These are phyloP conservation scores for Aphanomyces cochlioides DNA, from an alignment of 352 stramenopile genomes.

Conservation along the genomic window DNA sequence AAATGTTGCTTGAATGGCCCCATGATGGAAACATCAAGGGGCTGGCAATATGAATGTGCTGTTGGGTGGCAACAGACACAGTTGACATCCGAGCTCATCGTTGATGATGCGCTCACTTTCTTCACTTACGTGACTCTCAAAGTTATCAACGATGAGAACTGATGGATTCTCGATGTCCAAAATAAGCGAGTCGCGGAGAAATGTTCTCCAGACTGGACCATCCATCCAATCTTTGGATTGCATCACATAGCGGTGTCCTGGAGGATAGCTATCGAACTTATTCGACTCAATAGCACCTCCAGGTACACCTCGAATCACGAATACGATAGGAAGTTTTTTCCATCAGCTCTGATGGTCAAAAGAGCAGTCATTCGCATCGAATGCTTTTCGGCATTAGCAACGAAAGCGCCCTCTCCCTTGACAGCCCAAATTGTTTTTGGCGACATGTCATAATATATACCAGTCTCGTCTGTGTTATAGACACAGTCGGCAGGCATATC, in stretches of 20 bases:
- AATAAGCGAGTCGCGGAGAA: no score
- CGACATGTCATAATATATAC: slow-evolving; percentile 29
- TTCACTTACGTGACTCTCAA: slow-evolving; percentile 2
- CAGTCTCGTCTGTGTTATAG: slow-evolving; percentile 32
- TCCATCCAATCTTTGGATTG: no score
- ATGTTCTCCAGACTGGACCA: no score
- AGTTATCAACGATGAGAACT: neutral
- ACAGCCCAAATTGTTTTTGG: slow-evolving; percentile 21
- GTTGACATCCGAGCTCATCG: slow-evolving; percentile 4
- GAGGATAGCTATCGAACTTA: no score
- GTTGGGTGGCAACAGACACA: neutral
- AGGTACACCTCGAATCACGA: slow-evolving; percentile 29
- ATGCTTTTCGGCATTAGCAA: slow-evolving; percentile 25
- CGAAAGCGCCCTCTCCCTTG: slow-evolving; percentile 16
- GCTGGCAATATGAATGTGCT: slow-evolving; percentile 4
- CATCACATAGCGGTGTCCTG: no score
- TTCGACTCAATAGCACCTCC: no score
- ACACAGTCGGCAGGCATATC: neutral
- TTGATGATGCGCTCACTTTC: neutral
- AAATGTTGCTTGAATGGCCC: slow-evolving; percentile 12
- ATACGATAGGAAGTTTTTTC: slow-evolving; percentile 33
- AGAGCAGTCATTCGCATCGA: slow-evolving; percentile 29
- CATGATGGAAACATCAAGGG: slow-evolving; percentile 17
- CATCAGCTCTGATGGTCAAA: slow-evolving; percentile 30
- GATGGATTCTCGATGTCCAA: no score